These are phyloP conservation scores for Elaeagnus macrophylla DNA, from an alignment of 306 rosid species.

Conservation along the genomic window DNA sequence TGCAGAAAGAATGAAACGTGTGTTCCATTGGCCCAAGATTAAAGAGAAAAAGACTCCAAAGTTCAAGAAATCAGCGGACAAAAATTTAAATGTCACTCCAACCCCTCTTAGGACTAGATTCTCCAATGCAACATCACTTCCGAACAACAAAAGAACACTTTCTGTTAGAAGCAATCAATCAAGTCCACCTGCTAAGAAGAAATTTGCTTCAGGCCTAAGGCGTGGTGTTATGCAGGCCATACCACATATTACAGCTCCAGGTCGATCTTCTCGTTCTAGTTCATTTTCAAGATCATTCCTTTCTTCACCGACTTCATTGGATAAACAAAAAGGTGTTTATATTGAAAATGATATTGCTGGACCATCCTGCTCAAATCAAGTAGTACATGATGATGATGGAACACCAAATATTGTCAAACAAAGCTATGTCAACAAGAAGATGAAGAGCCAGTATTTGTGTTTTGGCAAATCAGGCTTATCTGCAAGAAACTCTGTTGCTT, in stretches of 20 bases:
- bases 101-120: slow-evolving; percentile 73
- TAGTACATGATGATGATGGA: slow-evolving; percentile 25
- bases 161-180: slow-evolving; percentile 77
- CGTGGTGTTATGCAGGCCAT: slow-evolving; percentile 59
- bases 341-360: slow-evolving; percentile 55
- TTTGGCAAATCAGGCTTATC: slow-evolving; percentile 58
- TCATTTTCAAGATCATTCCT: slow-evolving; percentile 75
- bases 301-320: slow-evolving; percentile 63
- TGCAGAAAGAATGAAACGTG: slow-evolving; percentile 53
- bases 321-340: slow-evolving; percentile 62
- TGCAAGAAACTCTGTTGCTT: slow-evolving; percentile 43
- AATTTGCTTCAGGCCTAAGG: slow-evolving; percentile 64
- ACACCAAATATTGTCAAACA: slow-evolving; percentile 33
- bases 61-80: slow-evolving; percentile 32
- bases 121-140: slow-evolving; percentile 45
- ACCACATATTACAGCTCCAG: slow-evolving; percentile 49
- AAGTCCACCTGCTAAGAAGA: slow-evolving; percentile 93
- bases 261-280: slow-evolving; percentile 59
- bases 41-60: slow-evolving; percentile 44
- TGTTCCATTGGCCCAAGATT: slow-evolving; percentile 51
- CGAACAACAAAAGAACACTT: slow-evolving; percentile 76
- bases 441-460: slow-evolving; percentile 73
- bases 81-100: slow-evolving; percentile 41
- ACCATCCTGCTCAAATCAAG: slow-evolving; percentile 53
- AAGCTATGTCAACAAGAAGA: slow-evolving; percentile 30